A percentile compares a stretch with the other conserved stretches of the same genome.
These are phyloP conservation scores for Ustilago crameri DNA, from an alignment of 1,284 basidiomycete species.

Conservation along the genomic window DNA sequence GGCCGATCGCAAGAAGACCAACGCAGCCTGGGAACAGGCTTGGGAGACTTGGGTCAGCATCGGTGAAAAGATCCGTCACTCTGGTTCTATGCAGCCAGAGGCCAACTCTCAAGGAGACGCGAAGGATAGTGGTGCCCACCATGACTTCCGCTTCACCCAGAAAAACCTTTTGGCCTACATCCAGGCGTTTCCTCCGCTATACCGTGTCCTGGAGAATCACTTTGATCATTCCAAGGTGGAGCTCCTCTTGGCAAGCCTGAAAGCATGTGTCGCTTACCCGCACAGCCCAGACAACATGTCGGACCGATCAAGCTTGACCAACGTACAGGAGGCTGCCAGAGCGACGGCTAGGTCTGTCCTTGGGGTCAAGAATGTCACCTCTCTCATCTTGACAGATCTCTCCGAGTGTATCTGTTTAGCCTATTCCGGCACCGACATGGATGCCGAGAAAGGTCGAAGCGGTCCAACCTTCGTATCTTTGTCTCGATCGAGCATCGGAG, in stretches of 20 bases:
- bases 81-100: constrained; percentile 3
- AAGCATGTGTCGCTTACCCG: constrained; percentile 82
- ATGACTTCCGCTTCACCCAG: constrained; percentile 78
- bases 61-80: constrained; percentile 19
- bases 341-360: constrained; percentile 76
- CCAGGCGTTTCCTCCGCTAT: constrained; percentile 73
- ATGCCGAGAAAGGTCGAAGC: constrained; percentile 49
- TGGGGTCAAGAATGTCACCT: constrained; percentile 74
- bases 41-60: constrained; percentile 37
- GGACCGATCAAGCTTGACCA: constrained; percentile 84
- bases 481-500: constrained; percentile 85
- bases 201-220: constrained; percentile 49
- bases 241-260: constrained; percentile 80
- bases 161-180: constrained; percentile 84
- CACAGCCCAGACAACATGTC: constrained; percentile 85
- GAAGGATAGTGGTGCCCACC: not conserved
- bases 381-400: constrained; percentile 81
- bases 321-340: constrained; percentile 80
- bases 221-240: constrained; percentile 74
- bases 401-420: constrained; percentile 86
- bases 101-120: not conserved
- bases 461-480: constrained; percentile 87
- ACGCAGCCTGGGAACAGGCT: constrained; percentile 27
- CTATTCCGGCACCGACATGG: constrained; percentile 70
- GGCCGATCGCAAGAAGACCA: constrained; percentile 7